Percentiles rank a stretch among this genome's conserved stretches.
These are phyloP conservation scores for Myriosclerotinia scirpicola DNA, from an alignment of 2,329 filamentous ascomycete genomes.

Conservation along the genomic window DNA sequence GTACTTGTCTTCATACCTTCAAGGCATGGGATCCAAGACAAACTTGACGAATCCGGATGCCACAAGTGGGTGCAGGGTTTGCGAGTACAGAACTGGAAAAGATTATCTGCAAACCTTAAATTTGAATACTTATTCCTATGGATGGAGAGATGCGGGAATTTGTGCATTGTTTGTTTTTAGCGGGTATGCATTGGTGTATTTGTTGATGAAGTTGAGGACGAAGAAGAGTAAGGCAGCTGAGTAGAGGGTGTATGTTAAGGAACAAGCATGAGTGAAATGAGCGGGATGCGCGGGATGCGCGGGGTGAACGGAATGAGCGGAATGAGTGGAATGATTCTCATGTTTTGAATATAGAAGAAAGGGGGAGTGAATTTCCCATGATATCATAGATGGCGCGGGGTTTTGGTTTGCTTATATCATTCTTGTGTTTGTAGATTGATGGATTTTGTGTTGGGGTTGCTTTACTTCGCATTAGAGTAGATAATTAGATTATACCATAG, in stretches of 20 bases:
- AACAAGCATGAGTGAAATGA: too few relatives aligned
- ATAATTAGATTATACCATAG: too few relatives aligned
- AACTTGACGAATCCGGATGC: constrained; percentile 62
- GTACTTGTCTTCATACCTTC: constrained; percentile 56
- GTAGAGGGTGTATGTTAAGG: not conserved
- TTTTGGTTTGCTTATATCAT: too few relatives aligned
- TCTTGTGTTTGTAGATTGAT: too few relatives aligned
- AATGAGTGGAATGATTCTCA: too few relatives aligned
- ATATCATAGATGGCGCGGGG: too few relatives aligned
- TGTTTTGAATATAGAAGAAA: too few relatives aligned
- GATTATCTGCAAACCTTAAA: constrained; percentile 63
- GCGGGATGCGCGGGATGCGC: too few relatives aligned
- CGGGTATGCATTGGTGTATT: constrained; percentile 47
- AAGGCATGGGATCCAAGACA: constrained; percentile 47
- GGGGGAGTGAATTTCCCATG: too few relatives aligned
- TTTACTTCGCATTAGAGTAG: too few relatives aligned
- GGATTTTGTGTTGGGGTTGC: too few relatives aligned
- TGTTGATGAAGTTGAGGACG: constrained; percentile 51
- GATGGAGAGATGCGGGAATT: constrained; percentile 64
- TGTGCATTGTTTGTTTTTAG: constrained; percentile 47
- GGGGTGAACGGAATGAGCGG: too few relatives aligned
- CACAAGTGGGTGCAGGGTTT: constrained; percentile 57
- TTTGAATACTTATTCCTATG: constrained; percentile 59
- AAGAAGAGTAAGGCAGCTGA: constrained; percentile 49
- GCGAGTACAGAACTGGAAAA: constrained; percentile 56